These are phyloP conservation scores for Penicillium sp. DNA, from an alignment of 2,329 filamentous ascomycete species.

Conservation along the genomic window DNA sequence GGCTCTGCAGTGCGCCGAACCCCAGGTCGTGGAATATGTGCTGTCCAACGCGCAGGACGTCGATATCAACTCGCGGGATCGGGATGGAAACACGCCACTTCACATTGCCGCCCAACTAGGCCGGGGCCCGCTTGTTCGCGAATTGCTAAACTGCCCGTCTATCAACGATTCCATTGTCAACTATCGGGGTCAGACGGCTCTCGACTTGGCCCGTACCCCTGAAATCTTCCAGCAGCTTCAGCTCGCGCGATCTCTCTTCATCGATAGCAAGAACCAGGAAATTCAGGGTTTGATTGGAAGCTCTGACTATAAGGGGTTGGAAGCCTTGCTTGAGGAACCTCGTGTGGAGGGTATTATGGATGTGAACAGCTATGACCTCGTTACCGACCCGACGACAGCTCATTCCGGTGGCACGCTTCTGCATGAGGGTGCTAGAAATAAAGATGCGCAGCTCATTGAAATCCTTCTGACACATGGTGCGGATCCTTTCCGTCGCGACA, in stretches of 20 bases:
- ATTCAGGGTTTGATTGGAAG: slow-evolving; percentile 74
- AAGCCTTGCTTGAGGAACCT: slow-evolving; percentile 77
- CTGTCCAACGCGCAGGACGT: slow-evolving; percentile 69
- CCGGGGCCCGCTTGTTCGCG: slow-evolving; percentile 72
- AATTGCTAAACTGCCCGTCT: slow-evolving; percentile 74
- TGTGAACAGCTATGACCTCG: slow-evolving; percentile 86
- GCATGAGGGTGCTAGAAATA: slow-evolving; percentile 87
- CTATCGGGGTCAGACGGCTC: slow-evolving; percentile 75
- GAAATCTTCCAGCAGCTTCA: slow-evolving; percentile 96
- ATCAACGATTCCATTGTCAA: slow-evolving; percentile 90
- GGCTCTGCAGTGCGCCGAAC: slow-evolving; percentile 91
- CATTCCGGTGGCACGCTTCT: slow-evolving; percentile 87
- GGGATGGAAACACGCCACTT: slow-evolving; percentile 89
- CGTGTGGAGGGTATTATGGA: slow-evolving; percentile 83
- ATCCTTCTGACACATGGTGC: slow-evolving; percentile 88
- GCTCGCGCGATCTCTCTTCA: slow-evolving; percentile 81
- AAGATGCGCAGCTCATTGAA: slow-evolving; percentile 83
- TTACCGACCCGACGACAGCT: slow-evolving; percentile 72
- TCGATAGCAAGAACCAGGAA: slow-evolving; percentile 79
- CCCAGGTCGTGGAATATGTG: slow-evolving; percentile 91
- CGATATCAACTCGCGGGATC: slow-evolving; percentile 86
- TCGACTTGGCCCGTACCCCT: slow-evolving; percentile 85
- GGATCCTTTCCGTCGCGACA: slow-evolving; percentile 91
- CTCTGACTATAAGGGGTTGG: slow-evolving; percentile 73
- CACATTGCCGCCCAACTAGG: slow-evolving; percentile 84